Base-by-base conservation (phyloP, 306 rosid species). In the Sicyos baderoa region DNA sequence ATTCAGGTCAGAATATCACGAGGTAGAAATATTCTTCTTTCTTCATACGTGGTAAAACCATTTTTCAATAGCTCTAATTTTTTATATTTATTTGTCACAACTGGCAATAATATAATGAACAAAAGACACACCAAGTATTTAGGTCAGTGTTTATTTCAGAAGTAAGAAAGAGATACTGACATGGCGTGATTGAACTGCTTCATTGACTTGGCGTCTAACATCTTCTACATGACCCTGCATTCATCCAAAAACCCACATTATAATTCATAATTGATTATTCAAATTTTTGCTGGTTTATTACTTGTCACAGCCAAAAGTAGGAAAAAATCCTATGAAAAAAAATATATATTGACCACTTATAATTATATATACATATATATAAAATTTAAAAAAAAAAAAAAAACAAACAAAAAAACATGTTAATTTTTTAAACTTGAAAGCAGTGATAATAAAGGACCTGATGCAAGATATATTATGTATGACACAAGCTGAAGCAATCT, bases 161-260 rank as follows among this genome's bases (percentile, higher is more conserved):
- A 27, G 68, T 42, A 61, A 53, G 77, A 63, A 72, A 29, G 75
- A 83, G 79, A 78, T 16, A 90, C 99, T 82, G 64, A 93, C 99
- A 80, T 86, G 81, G 71, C 97, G 99, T 72, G 97, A 82, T 81
- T 85, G 88, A 81, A 90, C 85, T 77, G 96, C 96, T 88, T 93
- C 99, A 53, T 93, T 88, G 63, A 88, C 94, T 81, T 85, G 91
- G 54, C 94, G 90, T 77, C 84, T 86, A 76, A 93, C 99, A 79
- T 88, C 97, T 76, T 86, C 97, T 23, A 86, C 86, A 13, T 88
- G 86, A 76, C 99, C 97, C 97, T 93, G 67, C 85, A 86, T 47
- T 69, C 73, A 69, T 2, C 56, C 15, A 22, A 52, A 17, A 55
- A 17, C 12, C 19, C 51, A 35, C 12, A 40, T 40, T 63, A 63